Evolutionary conservation across 225 moss, liverwort and hornwort genomes (phyloP).

Genomic region (Thuidium tamariscinum): DNA sequence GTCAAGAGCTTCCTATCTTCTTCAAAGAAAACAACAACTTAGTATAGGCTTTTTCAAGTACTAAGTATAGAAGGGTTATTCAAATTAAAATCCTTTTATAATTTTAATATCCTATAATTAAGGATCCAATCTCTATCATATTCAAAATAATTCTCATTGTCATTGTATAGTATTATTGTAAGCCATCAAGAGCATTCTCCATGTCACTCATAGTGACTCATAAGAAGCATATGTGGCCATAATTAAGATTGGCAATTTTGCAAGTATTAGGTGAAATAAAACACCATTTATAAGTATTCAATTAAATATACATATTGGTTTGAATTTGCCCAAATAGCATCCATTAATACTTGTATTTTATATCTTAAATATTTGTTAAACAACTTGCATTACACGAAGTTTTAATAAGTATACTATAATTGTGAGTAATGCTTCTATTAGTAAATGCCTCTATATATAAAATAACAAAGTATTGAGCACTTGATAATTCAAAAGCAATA

Average conservation of each 20-base stretch:
- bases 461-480: background rate
- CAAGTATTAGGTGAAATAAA: background rate
- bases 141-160: background rate
- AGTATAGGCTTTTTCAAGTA: background rate
- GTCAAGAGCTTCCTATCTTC: background rate
- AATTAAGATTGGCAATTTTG: accelerated
- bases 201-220: accelerated
- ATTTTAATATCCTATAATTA: background rate
- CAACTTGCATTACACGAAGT: background rate
- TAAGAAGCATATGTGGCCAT: background rate
- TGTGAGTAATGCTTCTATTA: background rate
- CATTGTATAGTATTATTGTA: background rate
- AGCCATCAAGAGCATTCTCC: accelerated
- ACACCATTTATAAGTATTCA: background rate
- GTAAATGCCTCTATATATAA: background rate
- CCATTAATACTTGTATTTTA: no score
- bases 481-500: background rate
- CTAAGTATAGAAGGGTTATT: no score
- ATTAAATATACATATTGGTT: no score
- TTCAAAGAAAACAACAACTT: background rate
- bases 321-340: background rate
- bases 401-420: no score
- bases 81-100: background rate
- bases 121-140: background rate
- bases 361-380: background rate